Percentiles rank a stretch among this genome's conserved stretches.
These are phyloP conservation scores for Rhizopogon roseolus DNA, from an alignment of 768 basidiomycete species.

Conservation along the genomic window DNA sequence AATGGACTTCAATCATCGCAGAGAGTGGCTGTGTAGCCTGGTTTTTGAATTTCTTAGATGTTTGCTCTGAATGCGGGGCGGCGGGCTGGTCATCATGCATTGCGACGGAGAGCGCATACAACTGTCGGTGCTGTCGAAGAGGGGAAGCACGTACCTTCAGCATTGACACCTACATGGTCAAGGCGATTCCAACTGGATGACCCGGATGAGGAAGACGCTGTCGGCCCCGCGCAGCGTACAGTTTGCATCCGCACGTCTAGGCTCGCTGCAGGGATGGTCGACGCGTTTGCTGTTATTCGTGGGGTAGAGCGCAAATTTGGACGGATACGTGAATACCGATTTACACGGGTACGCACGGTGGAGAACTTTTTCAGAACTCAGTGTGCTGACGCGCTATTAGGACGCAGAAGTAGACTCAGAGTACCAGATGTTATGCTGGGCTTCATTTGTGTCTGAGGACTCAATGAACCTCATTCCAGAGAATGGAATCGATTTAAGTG, in stretches of 20 bases:
- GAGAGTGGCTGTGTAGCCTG: conserved; percentile 12
- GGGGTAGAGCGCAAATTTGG: conserved; percentile 55
- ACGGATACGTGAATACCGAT: conserved; percentile 31
- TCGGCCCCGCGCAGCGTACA: conserved; percentile 15
- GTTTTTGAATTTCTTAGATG: conserved; percentile 8
- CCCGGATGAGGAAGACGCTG: neutral
- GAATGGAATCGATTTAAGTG: conserved; percentile 24
- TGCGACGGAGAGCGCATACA: conserved; percentile 1
- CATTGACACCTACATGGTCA: neutral
- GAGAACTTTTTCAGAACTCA: neutral
- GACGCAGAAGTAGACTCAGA: conserved; percentile 40
- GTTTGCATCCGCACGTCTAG: conserved; percentile 37
- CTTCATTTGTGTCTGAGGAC: conserved; percentile 41
- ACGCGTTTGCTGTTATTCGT: conserved; percentile 48
- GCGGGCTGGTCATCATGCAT: conserved; percentile 4
- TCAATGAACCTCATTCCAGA: conserved; percentile 33
- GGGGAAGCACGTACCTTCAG: neutral
- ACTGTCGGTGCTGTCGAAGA: neutral
- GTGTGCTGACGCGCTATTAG: conserved; percentile 20
- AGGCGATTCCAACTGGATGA: neutral
- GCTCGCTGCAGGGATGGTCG: conserved; percentile 39
- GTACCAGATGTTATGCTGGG: conserved; percentile 39
- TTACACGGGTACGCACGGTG: neutral
- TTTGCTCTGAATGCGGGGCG: conserved; percentile 8
- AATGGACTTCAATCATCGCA: conserved; percentile 6